phyloP scores from a whole-genome alignment of 306 rosid genomes.

The Fagus sylvatica region DNA sequence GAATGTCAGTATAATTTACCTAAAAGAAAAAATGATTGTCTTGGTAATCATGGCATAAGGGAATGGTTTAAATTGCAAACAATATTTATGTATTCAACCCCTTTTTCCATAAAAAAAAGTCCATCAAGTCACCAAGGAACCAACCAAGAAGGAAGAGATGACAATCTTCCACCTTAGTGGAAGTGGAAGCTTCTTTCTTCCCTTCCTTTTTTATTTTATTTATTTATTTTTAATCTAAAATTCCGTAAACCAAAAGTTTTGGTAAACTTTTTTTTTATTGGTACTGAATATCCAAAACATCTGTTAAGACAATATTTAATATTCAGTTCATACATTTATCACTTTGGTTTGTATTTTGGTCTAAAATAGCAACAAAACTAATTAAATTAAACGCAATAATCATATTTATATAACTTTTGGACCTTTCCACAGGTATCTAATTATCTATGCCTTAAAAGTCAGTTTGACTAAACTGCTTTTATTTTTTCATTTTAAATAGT shows the following conservation, averaged over 20 bases:
- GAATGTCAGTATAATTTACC: no score
- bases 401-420: not conserved
- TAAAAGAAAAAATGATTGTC: no score
- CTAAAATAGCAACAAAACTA: not conserved
- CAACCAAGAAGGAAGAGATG: not conserved
- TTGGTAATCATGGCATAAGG: no score
- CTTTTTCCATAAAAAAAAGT: not conserved
- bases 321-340: no score
- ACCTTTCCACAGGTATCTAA: constrained; percentile 7
- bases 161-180: not conserved
- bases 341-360: no score
- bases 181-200: not conserved
- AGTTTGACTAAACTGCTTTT: not conserved
- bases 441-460: not conserved
- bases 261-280: not conserved
- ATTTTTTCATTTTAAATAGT: not conserved
- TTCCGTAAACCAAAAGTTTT: no score
- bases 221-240: not conserved
- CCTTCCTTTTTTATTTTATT: not conserved
- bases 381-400: not conserved
- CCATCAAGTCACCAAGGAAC: no score
- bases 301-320: no score
- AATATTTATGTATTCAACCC: no score
- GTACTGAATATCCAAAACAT: not conserved
- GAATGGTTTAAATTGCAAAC: no score